Base-by-base conservation (phyloP, 257 asterid species). In the Perilla frutescens region DNA sequence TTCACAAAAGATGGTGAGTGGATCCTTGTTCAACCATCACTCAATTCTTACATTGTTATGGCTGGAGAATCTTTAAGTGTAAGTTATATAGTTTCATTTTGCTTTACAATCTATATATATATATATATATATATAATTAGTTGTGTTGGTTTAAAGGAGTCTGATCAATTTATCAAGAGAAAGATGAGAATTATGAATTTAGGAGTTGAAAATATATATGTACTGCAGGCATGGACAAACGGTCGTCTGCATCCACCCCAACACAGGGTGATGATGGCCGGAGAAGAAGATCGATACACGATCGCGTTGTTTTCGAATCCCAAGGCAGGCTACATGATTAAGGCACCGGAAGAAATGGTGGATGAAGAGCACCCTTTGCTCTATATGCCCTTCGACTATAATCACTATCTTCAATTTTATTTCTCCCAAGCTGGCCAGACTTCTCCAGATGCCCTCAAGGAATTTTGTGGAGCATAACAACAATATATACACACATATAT, bases 171-270 rank as follows among this genome's bases (percentile, higher is more conserved):
- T 20, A 20, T 20, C 26, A 20, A 20, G 26, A 20, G 26, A 20
- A 34, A 34, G 37, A 34, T 34, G 37, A 34, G 4, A 34, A 34
- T 4, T 34, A 34, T 45, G 13, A 44, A 8, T 9, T 8, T 34
- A 34, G 26, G 26, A 20, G 26, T 20, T 20, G 26, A 20, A 20
- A 20, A 20, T 20, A 20, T 20, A 34, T 2, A 34, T 34, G 3
- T 34, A 37, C 58, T 72, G 62, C 60, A 89, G 93, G 96, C 92
- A 7, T 90, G 96, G 93, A 82, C 87, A 1, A 90, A 90, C 12
- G 96, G 94, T 0, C 68, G 80, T 47, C 60, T 90, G 39, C 81
- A 86, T 69, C 15, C 90, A 0, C 44, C 90, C 0, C 14, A 68
- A 44, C 96, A 89, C 51, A 72, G 86, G 26, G 88, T 89, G 5